Evolutionary conservation across 2,329 filamentous ascomycete species (phyloP).

Genomic region (Venturia nashicola): DNA sequence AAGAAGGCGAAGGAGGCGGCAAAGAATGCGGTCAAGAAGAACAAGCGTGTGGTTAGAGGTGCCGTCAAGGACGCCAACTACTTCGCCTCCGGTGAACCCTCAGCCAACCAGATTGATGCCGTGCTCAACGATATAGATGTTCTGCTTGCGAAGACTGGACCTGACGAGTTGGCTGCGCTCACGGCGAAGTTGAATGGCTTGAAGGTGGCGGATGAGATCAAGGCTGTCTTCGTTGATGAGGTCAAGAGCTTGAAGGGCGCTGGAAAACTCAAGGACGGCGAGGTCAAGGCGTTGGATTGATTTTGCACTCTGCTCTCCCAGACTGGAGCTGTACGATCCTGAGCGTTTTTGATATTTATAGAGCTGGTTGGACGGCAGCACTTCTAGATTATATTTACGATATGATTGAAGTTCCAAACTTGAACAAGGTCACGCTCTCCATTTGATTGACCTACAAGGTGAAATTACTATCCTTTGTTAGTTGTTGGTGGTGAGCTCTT

Average conservation of each 20-base stretch:
- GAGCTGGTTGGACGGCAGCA: background rate
- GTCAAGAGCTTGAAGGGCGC: slow-evolving; percentile 64
- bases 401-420: background rate
- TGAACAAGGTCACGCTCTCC: background rate
- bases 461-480: background rate
- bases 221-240: slow-evolving; percentile 68
- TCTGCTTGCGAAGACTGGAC: slow-evolving; percentile 76
- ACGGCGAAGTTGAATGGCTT: slow-evolving; percentile 67
- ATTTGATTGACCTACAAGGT: background rate
- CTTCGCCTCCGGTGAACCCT: slow-evolving; percentile 60
- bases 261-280: slow-evolving; percentile 77
- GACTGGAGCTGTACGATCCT: background rate
- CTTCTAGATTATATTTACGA: background rate
- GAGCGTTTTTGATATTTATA: slow-evolving; percentile 1
- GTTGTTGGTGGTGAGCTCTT: background rate
- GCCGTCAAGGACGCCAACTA: slow-evolving; percentile 98
- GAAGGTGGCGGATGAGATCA: slow-evolving; percentile 75
- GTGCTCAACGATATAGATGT: slow-evolving; percentile 79
- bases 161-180: slow-evolving; percentile 77
- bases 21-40: slow-evolving; percentile 99
- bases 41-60: slow-evolving; percentile 91
- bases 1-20: slow-evolving; percentile 99
- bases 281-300: slow-evolving; percentile 47
- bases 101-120: slow-evolving; percentile 66
- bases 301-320: background rate